phyloP scores from a whole-genome alignment of 768 basidiomycete species.

The Galerina sulciceps region DNA sequence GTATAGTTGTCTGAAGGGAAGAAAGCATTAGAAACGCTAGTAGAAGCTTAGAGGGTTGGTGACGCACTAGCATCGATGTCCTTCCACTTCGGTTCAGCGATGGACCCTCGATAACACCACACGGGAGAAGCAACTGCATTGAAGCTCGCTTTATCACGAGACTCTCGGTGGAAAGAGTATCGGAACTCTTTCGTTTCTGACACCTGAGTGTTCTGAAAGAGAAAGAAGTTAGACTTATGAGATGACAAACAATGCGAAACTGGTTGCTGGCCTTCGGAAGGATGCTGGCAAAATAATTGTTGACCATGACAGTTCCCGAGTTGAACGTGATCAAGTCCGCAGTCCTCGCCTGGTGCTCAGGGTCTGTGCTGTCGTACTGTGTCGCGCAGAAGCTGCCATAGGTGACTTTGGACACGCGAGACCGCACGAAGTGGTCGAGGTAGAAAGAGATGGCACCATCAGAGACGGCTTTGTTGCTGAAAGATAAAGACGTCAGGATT shows the following conservation, averaged over 20 bases:
- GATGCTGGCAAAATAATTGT: constrained; percentile 30
- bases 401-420: constrained; percentile 30
- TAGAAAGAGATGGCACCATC: constrained; percentile 27
- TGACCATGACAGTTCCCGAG: constrained; percentile 35
- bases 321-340: constrained; percentile 26
- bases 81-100: constrained; percentile 24
- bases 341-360: constrained; percentile 39
- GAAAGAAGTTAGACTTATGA: constrained; percentile 20
- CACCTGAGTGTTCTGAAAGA: constrained; percentile 41
- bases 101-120: constrained; percentile 26
- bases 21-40: neutral
- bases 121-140: constrained; percentile 17
- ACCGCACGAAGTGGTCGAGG: constrained; percentile 27
- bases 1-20: constrained; percentile 27
- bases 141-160: constrained; percentile 12
- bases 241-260: neutral
- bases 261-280: constrained; percentile 7
- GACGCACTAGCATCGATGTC: constrained; percentile 29
- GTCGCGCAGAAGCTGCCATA: constrained; percentile 38
- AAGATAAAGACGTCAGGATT: neutral
- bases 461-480: constrained; percentile 26
- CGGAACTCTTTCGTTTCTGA: constrained; percentile 49
- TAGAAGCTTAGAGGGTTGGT: neutral
- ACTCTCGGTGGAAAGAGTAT: constrained; percentile 31
- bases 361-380: constrained; percentile 27